These are phyloP conservation scores for Rickenella mellea DNA, from an alignment of 768 basidiomycete species.

Conservation along the genomic window DNA sequence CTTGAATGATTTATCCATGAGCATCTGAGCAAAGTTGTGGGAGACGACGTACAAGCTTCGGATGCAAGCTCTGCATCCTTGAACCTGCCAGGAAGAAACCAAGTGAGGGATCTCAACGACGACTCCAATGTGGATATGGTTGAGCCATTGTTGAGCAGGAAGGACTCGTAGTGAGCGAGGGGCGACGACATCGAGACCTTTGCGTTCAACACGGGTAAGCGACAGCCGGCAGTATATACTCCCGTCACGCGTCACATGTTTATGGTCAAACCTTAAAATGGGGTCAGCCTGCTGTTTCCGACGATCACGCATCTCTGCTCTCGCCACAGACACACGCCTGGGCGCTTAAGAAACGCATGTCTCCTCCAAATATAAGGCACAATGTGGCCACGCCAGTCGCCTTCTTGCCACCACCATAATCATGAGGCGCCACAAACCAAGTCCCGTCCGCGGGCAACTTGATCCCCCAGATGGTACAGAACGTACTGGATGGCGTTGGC, in stretches of 20 bases:
- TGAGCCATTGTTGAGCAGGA: slow-evolving; percentile 76
- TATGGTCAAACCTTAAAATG: too few relatives aligned
- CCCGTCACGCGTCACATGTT: too few relatives aligned
- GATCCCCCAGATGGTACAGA: slow-evolving; percentile 49
- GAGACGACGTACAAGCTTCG: slow-evolving; percentile 70
- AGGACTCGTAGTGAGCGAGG: slow-evolving; percentile 68
- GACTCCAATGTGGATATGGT: slow-evolving; percentile 86
- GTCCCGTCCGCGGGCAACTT: slow-evolving; percentile 66
- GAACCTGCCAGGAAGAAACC: slow-evolving; percentile 94
- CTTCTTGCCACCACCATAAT: too few relatives aligned
- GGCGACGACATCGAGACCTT: slow-evolving; percentile 57
- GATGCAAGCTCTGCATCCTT: slow-evolving; percentile 95
- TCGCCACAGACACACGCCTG: too few relatives aligned
- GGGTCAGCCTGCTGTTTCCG: too few relatives aligned
- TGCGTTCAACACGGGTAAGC: too few relatives aligned
- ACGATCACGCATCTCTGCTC: too few relatives aligned
- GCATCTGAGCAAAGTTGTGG: slow-evolving; percentile 6
- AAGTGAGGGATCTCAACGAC: slow-evolving; percentile 80
- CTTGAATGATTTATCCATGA: slow-evolving; percentile 29
- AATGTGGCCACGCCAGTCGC: too few relatives aligned
- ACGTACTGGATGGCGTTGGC: slow-evolving; percentile 56
- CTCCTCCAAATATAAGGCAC: too few relatives aligned
- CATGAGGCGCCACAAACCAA: slow-evolving; percentile 46
- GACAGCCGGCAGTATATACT: too few relatives aligned
- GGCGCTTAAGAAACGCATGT: too few relatives aligned